phyloP scores from a whole-genome alignment of 2,329 filamentous ascomycete genomes.

The Ascomycota sp. region DNA sequence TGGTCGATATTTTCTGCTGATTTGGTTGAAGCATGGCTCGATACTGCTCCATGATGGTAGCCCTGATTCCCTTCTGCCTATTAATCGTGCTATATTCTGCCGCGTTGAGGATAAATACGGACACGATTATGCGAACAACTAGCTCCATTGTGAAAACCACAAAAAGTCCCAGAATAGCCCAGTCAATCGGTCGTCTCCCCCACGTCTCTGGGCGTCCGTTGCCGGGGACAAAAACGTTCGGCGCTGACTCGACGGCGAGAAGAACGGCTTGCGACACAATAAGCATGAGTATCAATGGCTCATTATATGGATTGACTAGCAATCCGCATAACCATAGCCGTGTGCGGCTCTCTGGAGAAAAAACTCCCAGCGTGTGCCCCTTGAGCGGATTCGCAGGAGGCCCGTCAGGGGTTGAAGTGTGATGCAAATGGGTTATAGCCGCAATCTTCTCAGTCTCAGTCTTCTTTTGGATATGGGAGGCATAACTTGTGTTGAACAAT shows the following conservation, averaged over 20 bases:
- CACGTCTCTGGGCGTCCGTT: slow-evolving; percentile 41
- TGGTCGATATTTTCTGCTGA: slow-evolving; percentile 47
- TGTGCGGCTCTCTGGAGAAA: slow-evolving; percentile 57
- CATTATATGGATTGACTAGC: slow-evolving; percentile 67
- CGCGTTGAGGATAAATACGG: slow-evolving; percentile 79
- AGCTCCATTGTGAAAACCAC: slow-evolving; percentile 78
- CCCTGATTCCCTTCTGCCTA: slow-evolving; percentile 51
- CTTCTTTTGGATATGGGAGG: slow-evolving; percentile 19
- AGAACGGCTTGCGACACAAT: slow-evolving; percentile 78
- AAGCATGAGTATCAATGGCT: slow-evolving; percentile 67
- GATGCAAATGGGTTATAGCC: slow-evolving; percentile 4
- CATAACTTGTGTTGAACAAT: slow-evolving; percentile 28
- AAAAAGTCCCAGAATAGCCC: slow-evolving; percentile 65
- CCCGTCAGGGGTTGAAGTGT: slow-evolving; percentile 3
- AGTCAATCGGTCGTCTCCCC: slow-evolving; percentile 53
- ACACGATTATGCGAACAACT: slow-evolving; percentile 69
- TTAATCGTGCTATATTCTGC: slow-evolving; percentile 83
- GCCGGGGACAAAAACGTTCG: slow-evolving; percentile 44
- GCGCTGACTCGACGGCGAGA: slow-evolving; percentile 65
- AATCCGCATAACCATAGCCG: slow-evolving; percentile 61
- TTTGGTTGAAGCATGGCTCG: slow-evolving; percentile 66
- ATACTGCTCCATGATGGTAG: slow-evolving; percentile 57
- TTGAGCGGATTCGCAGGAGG: slow-evolving; percentile 49
- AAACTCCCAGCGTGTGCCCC: slow-evolving; percentile 71
- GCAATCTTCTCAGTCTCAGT: slow-evolving; percentile 24